phyloP scores from a whole-genome alignment of 2,329 filamentous ascomycete genomes.

The Cladophialophora yegresii region DNA sequence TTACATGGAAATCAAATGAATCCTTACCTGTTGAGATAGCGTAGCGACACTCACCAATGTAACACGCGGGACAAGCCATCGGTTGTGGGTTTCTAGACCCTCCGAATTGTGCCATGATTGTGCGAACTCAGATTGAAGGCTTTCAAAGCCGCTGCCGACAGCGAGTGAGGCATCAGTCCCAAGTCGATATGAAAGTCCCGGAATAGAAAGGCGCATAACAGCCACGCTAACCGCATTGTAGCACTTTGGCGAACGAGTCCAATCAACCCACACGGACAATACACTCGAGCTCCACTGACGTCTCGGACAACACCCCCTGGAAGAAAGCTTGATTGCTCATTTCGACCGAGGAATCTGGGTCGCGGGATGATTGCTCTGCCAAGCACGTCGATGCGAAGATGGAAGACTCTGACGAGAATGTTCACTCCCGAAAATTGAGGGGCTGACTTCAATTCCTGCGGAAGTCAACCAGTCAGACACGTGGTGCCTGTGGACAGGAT shows the following conservation, averaged over 20 bases:
- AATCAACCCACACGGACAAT: slow-evolving; percentile 4
- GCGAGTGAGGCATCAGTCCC: neutral
- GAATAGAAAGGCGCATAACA: neutral
- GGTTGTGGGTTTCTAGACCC: neutral
- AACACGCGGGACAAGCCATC: neutral
- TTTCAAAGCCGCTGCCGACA: neutral
- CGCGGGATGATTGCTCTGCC: neutral
- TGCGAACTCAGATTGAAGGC: slow-evolving; percentile 5
- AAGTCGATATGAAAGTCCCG: slow-evolving; percentile 4
- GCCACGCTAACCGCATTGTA: slow-evolving; percentile 7
- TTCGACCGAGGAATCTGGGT: neutral
- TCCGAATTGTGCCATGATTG: neutral
- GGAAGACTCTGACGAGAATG: slow-evolving; percentile 1
- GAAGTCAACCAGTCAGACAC: neutral
- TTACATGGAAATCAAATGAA: neutral
- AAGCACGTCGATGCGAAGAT: neutral
- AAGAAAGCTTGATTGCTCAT: neutral
- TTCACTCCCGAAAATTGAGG: neutral
- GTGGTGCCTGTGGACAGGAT: neutral
- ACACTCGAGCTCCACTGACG: slow-evolving; percentile 13
- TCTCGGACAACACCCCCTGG: slow-evolving; percentile 8
- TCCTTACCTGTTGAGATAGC: neutral
- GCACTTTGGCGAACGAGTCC: slow-evolving; percentile 12
- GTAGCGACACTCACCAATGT: neutral
- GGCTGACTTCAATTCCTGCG: neutral